Conservation (phyloP, 768 basidiomycete species). For the Termitomyces sp. region DNA sequence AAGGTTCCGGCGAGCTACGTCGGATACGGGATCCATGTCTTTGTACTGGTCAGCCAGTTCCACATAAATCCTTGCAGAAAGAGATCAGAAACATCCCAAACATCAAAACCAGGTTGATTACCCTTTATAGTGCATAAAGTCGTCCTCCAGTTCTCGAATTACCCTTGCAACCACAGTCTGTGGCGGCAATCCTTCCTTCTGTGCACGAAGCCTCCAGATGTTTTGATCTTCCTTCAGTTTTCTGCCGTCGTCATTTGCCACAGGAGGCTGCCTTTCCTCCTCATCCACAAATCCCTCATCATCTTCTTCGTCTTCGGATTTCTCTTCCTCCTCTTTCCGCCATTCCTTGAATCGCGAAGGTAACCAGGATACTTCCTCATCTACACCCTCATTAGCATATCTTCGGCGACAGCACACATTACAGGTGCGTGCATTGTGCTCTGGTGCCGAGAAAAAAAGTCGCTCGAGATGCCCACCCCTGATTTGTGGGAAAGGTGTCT, state of each 20-base stretch:
- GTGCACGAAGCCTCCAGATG: slow-evolving; percentile 24
- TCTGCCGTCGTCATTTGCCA: slow-evolving; percentile 21
- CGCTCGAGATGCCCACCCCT: slow-evolving; percentile 72
- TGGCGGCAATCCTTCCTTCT: slow-evolving; percentile 54
- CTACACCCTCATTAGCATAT: slow-evolving; percentile 4
- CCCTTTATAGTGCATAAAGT: slow-evolving; percentile 94
- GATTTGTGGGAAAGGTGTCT: slow-evolving; percentile 77
- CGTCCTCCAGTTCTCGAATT: slow-evolving; percentile 85
- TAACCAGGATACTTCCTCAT: slow-evolving; percentile 13
- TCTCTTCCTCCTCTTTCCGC: not conserved
- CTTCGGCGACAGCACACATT: slow-evolving; percentile 55
- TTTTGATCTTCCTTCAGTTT: slow-evolving; percentile 22
- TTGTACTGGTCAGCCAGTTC: slow-evolving; percentile 94
- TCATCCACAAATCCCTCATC: slow-evolving; percentile 47
- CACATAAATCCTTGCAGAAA: slow-evolving; percentile 67
- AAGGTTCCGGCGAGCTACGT: slow-evolving; percentile 77
- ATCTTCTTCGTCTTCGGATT: slow-evolving; percentile 14
- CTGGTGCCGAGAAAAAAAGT: slow-evolving; percentile 76
- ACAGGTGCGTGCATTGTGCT: slow-evolving; percentile 68
- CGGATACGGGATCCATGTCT: slow-evolving; percentile 77
- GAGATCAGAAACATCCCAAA: slow-evolving; percentile 3
- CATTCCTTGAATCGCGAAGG: slow-evolving; percentile 16
- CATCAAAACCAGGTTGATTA: slow-evolving; percentile 26
- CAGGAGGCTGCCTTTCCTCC: slow-evolving; percentile 3
- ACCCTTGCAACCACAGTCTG: slow-evolving; percentile 86